Percentiles rank a stretch among this genome's conserved stretches.
Conservation (phyloP, 2,329 filamentous ascomycete genomes). For the Fusarium equiseti region DNA sequence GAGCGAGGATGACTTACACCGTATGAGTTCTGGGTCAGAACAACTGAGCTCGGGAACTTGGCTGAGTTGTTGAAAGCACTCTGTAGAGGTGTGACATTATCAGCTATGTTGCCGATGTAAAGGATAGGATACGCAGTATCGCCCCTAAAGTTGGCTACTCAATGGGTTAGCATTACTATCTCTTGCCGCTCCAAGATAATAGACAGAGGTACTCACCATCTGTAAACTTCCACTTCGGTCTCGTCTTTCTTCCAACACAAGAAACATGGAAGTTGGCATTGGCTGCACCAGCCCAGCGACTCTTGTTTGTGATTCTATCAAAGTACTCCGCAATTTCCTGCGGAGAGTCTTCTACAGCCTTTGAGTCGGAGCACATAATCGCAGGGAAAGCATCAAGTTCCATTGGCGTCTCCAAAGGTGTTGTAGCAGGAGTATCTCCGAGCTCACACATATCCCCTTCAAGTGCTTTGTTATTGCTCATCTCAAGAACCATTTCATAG, state of each 20-base stretch:
- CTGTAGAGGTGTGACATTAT: slow-evolving; percentile 62
- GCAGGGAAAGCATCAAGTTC: slow-evolving; percentile 58
- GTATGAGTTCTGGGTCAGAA: slow-evolving; percentile 64
- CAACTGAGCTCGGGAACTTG: slow-evolving; percentile 59
- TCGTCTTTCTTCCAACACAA: slow-evolving; percentile 55
- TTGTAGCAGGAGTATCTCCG: slow-evolving; percentile 47
- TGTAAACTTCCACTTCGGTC: slow-evolving; percentile 56
- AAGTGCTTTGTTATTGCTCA: slow-evolving; percentile 2
- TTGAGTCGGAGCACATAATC: slow-evolving; percentile 61
- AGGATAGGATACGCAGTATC: slow-evolving; percentile 59
- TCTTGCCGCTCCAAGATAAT: no score
- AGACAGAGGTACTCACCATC: slow-evolving; percentile 39
- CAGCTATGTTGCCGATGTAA: slow-evolving; percentile 59
- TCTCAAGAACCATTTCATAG: slow-evolving; percentile 50
- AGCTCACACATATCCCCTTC: slow-evolving; percentile 41
- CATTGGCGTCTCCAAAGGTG: slow-evolving; percentile 42
- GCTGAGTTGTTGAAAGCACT: slow-evolving; percentile 60
- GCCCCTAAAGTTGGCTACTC: slow-evolving; percentile 48
- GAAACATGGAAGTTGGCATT: slow-evolving; percentile 56
- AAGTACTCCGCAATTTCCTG: slow-evolving; percentile 53
- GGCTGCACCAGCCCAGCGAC: slow-evolving; percentile 58
- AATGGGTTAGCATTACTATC: slow-evolving; percentile 5
- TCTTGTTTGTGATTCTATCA: slow-evolving; percentile 52
- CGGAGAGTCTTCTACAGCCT: slow-evolving; percentile 48
- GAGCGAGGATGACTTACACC: slow-evolving; percentile 55